phyloP scores from a whole-genome alignment of 768 basidiomycete species.

The Dentipellis sp. region DNA sequence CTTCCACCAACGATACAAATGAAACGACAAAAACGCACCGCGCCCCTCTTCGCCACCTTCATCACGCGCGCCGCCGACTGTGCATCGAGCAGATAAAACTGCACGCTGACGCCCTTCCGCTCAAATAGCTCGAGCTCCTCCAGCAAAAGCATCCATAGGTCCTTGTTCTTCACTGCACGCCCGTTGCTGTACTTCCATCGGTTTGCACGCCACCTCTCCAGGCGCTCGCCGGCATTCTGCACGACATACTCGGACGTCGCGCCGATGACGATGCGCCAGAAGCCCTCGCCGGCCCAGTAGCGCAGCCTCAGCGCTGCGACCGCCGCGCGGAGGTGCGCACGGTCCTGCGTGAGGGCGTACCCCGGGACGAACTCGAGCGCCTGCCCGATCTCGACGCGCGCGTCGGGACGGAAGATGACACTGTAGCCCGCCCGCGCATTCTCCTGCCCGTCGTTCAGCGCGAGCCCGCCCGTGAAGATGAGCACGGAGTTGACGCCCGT shows the following conservation, averaged over 20 bases:
- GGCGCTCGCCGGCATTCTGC: constrained; percentile 16
- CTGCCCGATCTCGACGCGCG: too few species aligned
- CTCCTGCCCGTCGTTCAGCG: too few species aligned
- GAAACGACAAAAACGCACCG: too few species aligned
- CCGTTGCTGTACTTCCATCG: constrained; percentile 18
- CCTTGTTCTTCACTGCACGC: constrained; percentile 14
- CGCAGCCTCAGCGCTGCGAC: constrained; percentile 16
- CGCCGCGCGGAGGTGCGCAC: constrained; percentile 26
- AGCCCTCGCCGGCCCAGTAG: constrained; percentile 20
- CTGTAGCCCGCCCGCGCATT: too few species aligned
- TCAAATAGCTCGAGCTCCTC: constrained; percentile 12
- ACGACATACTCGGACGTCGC: constrained; percentile 24
- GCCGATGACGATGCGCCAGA: constrained; percentile 22
- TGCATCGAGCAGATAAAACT: too few species aligned
- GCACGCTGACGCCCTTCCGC: constrained; percentile 3
- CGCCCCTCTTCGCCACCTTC: too few species aligned
- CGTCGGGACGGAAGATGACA: too few species aligned
- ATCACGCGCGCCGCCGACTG: too few species aligned
- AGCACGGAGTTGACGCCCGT: too few species aligned
- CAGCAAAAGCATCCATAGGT: constrained; percentile 19
- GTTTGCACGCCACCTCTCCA: constrained; percentile 16
- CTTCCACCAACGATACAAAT: too few species aligned
- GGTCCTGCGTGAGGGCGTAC: constrained; percentile 17
- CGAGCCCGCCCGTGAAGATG: too few species aligned
- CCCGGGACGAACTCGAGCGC: too few species aligned